Percentiles rank a stretch among this genome's conserved stretches.
phyloP scores from a whole-genome alignment of 2,329 filamentous ascomycete species.

The Periconia sp. region DNA sequence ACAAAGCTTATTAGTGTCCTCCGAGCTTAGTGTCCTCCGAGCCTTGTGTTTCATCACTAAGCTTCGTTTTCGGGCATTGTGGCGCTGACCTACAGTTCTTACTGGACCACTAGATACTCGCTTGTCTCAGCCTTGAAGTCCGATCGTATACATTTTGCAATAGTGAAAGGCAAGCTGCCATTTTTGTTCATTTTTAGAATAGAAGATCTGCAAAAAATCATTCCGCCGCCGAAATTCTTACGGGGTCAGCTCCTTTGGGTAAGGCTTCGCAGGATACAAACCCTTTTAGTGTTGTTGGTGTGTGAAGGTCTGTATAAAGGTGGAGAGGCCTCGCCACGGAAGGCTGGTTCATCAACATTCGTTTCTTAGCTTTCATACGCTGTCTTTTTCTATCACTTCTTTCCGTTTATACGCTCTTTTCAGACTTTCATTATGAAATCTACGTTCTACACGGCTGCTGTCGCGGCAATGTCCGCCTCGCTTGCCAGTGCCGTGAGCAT shows the following conservation, averaged over 20 bases:
- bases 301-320: neutral
- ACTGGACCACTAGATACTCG: neutral
- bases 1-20: neutral
- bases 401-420: neutral
- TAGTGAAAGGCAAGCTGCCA: neutral
- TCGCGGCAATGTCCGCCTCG: slow-evolving; percentile 6
- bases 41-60: neutral
- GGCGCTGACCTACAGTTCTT: neutral
- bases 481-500: slow-evolving; percentile 5
- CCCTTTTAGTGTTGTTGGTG: neutral
- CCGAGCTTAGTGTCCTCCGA: neutral
- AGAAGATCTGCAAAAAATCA: too few species aligned
- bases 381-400: neutral
- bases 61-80: neutral
- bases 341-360: neutral
- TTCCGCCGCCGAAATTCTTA: too few species aligned
- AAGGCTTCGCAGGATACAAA: neutral
- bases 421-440: slow-evolving; percentile 8
- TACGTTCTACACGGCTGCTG: slow-evolving; percentile 5
- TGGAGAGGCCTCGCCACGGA: neutral
- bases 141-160: slow-evolving; percentile 1
- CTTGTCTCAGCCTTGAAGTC: slow-evolving; percentile 10
- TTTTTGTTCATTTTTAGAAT: neutral
- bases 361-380: too few species aligned
- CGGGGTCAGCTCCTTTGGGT: neutral